Evolutionary conservation across 129 eudicot genomes (phyloP).

Genomic region (Saposhnikovia divaricata): DNA sequence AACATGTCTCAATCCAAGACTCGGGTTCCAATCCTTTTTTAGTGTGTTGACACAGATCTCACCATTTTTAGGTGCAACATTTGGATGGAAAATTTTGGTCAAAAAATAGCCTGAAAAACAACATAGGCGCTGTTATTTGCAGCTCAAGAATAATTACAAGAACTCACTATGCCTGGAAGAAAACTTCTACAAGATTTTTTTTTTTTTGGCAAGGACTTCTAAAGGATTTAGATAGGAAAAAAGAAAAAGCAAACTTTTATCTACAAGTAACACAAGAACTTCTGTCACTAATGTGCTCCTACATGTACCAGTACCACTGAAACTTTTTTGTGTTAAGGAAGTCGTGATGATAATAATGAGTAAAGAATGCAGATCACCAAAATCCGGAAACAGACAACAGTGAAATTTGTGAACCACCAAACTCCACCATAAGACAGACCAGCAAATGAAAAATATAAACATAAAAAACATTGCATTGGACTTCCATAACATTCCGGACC

Average conservation of each 20-base stretch:
- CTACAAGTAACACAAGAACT: too few species aligned
- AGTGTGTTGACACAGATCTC: constrained; percentile 96
- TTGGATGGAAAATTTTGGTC: constrained; percentile 97
- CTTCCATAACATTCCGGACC: background rate
- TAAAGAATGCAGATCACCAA: background rate
- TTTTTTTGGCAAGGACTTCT: too few species aligned
- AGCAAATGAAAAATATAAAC: background rate
- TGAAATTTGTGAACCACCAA: background rate
- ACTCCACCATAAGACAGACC: background rate
- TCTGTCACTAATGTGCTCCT: background rate
- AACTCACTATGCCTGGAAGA: background rate
- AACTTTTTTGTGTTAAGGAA: background rate
- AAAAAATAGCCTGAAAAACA: constrained; percentile 58
- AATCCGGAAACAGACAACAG: background rate
- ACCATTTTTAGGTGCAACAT: constrained; percentile 63
- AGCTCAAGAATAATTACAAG: background rate
- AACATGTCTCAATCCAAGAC: constrained; percentile 87
- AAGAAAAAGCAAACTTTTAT: too few species aligned
- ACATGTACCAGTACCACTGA: background rate
- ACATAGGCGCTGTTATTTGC: background rate
- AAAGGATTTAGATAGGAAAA: too few species aligned
- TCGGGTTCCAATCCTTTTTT: constrained; percentile 95
- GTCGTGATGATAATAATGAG: background rate
- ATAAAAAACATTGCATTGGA: background rate
- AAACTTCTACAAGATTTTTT: background rate